Base-by-base conservation (phyloP, 116 monocot species). In the Trichopus zeylanicus region DNA sequence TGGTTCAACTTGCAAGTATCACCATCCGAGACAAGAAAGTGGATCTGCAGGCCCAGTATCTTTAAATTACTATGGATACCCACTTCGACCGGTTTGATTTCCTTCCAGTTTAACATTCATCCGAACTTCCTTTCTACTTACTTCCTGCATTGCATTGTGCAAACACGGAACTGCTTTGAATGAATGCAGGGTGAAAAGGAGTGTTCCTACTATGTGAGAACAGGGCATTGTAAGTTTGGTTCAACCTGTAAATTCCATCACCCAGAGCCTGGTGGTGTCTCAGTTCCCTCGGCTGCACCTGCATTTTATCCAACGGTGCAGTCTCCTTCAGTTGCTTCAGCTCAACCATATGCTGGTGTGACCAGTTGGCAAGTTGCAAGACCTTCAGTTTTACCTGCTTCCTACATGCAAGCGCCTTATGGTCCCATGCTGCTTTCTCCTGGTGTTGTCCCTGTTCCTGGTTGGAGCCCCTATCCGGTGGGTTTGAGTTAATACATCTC, bases 161-260 rank as follows among this genome's bases (percentile, higher is more conserved):
- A 52, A 72, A 48, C 30, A 21, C 30, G 24, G 37, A 20, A 32
- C 57, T 28, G 54, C 4, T 22, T 31, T 46, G 34, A 29, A 25
- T 48, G 4, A 27, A 61, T 71, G 61, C 64, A 97, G 97, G 97
- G 85, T 27, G 97, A 97, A 67, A 87, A 87, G 68, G 97, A 91
- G 15, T 97, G 97, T 61, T 65, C 81, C 28, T 97, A 91, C 67
- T 97, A 87, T 66, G 53, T 97, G 62, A 97, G 80, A 73, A 87
- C 87, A 4, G 87, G 87, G 30, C 75, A 77, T 20, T 97, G 97
- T 59, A 97, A 97, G 69, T 97, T 87, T 79, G 87, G 90, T 48
- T 61, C 69, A 29, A 83, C 87, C 20, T 97, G 97, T 73, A 97
- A 84, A 75, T 92, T 92, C 55, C 58, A 92, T 74, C 92, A 92